Evolutionary conservation across 225 moss, liverwort and hornwort species (phyloP), one percentile per base, ranked within the genome.

Genomic region (Pseudisothecium myosuroides): DNA sequence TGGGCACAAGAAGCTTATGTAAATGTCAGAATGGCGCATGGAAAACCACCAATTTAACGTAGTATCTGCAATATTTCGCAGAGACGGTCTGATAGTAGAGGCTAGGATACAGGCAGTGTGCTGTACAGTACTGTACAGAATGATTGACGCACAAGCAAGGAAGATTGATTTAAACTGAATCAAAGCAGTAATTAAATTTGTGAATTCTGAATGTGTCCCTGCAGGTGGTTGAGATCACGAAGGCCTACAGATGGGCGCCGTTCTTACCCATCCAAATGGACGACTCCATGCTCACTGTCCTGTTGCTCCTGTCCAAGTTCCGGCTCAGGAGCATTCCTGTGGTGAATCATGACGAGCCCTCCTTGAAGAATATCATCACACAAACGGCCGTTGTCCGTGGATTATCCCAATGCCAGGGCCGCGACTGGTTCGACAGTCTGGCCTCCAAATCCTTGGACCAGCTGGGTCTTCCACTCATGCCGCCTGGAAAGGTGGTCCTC

Each of bases 241-340:
- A 89, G 85, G 90, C 98, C 18, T 97, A 96, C 88, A 94, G 98
- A 62, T 98, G 98, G 98, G 97, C 96, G 26, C 98, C 97, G 24
- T 98, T 98, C 80, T 92, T 98, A 82, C 97, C 97, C 7, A 95
- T 97, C 69, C 96, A 96, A 77, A 87, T 89, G 74, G 92, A 96
- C 47, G 97, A 98, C 81, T 94, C 94, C 63, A 95, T 98, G 96
- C 88, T 97, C 66, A 96, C 98, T 7, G 98, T 98, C 36, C 92
- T 98, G 9, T 68, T 97, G 68, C 91, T 98, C 62, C 89, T 98
- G 78, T 95, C 96, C 72, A 98, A 97, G 89, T 97, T 95, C 86
- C 93, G 96, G 58, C 89, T 98, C 17, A 85, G 98, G 67, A 96
- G 95, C 86, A 96, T 98, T 87, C 98, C 98, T 28, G 94, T 98